Evolutionary conservation across 2,329 filamentous ascomycete species (phyloP), one percentile per base, ranked within the genome.

Genomic region (Trichoderma atrobrunneum): DNA sequence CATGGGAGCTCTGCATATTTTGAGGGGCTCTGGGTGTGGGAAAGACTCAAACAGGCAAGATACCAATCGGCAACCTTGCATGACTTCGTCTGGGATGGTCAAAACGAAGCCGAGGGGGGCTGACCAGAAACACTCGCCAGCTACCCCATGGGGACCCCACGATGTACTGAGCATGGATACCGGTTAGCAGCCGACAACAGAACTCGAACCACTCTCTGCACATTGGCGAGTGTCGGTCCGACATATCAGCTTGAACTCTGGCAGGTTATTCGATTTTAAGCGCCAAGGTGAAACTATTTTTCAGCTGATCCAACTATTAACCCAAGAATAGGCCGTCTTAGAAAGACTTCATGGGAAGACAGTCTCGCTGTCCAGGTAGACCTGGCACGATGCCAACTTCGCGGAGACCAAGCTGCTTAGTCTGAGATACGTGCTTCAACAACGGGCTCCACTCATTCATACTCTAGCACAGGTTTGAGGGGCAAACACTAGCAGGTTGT

Each of bases 61-160:
- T 36, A 61, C 34, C 30, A 61, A 61, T 36, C 21, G 10, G 7
- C 24, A 32, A 36, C 28, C 59, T 51, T 51, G 30, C 24, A 36
- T n/a, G 30, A 16, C 8, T 36, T 36, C 21, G 59, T n/a, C 30
- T 61, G n/a, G 21, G n/a, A 61, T 16, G n/a, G 34, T 36, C 30
- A 61, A 7, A 61, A 61, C 6, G 18, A 16, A 61, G 32, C 32
- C 30, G 30, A 36, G 28, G 59, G 28, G 59, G 59, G 32, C 12
- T 61, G 59, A 36, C 59, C 32, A 36, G 30, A n/a, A 61, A 21
- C 12, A 6, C 61, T 51, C 6, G 39, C 39, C 39, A 48, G 21
- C 39, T 21, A 48, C 61, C 61, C 61, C 61, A 21, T 64, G 61
- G 61, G 61, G 61, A 64, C 61, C 36, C 61, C 61, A 48, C 61